A percentile compares a stretch with the other conserved stretches of the same genome.
Evolutionary conservation across 176 grass and related monocot species (phyloP).

Genomic region (Tillandsia leiboldiana): DNA sequence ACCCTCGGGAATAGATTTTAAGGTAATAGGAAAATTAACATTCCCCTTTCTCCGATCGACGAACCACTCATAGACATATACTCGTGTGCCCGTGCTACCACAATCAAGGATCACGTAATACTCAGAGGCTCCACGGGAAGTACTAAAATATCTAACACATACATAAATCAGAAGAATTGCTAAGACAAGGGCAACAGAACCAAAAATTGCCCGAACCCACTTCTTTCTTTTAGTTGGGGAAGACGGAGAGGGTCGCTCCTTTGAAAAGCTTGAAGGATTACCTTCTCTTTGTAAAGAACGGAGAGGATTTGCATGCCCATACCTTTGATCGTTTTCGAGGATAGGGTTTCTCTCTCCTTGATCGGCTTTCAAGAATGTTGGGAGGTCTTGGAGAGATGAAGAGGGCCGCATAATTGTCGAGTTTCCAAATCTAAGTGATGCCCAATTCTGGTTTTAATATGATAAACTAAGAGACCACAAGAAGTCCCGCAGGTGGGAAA

Average conservation of each 20-base stretch:
- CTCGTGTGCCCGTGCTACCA: slow-evolving; percentile 89
- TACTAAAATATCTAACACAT: slow-evolving; percentile 58
- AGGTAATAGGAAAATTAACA: slow-evolving; percentile 47
- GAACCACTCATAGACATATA: slow-evolving; percentile 88
- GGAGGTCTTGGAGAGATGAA: slow-evolving; percentile 77
- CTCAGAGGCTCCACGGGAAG: slow-evolving; percentile 55
- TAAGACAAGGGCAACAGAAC: slow-evolving; percentile 34
- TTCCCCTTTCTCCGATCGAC: slow-evolving; percentile 53
- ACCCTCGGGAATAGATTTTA: slow-evolving; percentile 65
- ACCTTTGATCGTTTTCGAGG: slow-evolving; percentile 40
- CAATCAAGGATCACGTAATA: slow-evolving; percentile 98
- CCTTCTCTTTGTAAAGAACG: slow-evolving; percentile 63
- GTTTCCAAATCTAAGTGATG: slow-evolving; percentile 5
- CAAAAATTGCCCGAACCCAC: slow-evolving; percentile 40
- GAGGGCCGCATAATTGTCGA: slow-evolving; percentile 61
- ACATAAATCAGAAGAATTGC: slow-evolving; percentile 49
- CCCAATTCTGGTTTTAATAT: slow-evolving; percentile 15
- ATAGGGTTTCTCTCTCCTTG: slow-evolving; percentile 42
- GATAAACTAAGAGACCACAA: not conserved
- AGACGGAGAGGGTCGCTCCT: slow-evolving; percentile 68
- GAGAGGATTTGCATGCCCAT: slow-evolving; percentile 47
- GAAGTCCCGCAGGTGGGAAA: slow-evolving; percentile 5
- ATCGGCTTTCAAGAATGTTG: slow-evolving; percentile 55
- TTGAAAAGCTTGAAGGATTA: slow-evolving; percentile 62
- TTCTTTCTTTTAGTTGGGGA: slow-evolving; percentile 78